A percentile compares a stretch with the other conserved stretches of the same genome.
Evolutionary conservation across 805 yeast species (phyloP).

Genomic region (Nakazawaea populi): DNA sequence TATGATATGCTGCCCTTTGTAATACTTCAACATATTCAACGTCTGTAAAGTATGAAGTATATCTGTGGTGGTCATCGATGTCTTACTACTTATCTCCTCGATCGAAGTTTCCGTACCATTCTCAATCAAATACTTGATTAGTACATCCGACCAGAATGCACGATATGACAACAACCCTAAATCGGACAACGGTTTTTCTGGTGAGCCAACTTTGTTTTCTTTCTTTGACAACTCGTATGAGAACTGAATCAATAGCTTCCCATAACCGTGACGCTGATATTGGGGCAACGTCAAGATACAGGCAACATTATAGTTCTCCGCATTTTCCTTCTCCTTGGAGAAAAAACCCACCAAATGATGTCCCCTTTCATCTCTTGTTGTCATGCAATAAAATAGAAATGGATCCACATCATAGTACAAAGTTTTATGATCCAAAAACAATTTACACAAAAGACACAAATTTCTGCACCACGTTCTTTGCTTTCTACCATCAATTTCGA

Average conservation of each 20-base stretch:
- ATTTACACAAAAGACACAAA: slow-evolving; percentile 80
- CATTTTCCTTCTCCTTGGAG: slow-evolving; percentile 94
- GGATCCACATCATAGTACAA: slow-evolving; percentile 98
- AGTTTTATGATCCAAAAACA: slow-evolving; percentile 93
- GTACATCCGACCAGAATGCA: slow-evolving; percentile 93
- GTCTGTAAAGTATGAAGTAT: slow-evolving; percentile 91
- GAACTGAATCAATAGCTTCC: slow-evolving; percentile 85
- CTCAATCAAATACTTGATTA: slow-evolving; percentile 69
- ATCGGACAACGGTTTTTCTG: slow-evolving; percentile 95
- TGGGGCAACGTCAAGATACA: slow-evolving; percentile 95
- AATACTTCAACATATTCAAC: slow-evolving; percentile 81
- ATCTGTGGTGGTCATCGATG: slow-evolving; percentile 96
- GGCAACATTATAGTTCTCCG: slow-evolving; percentile 93
- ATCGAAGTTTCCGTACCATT: slow-evolving; percentile 55
- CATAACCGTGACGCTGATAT: slow-evolving; percentile 93
- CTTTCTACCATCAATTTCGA: slow-evolving; percentile 94
- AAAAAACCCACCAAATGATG: slow-evolving; percentile 96
- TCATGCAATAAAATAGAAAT: slow-evolving; percentile 93
- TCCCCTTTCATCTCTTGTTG: slow-evolving; percentile 80
- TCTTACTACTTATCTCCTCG: slow-evolving; percentile 80
- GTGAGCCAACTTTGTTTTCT: slow-evolving; percentile 91
- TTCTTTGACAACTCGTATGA: slow-evolving; percentile 85
- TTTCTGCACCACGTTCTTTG: slow-evolving; percentile 98
- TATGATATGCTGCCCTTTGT: slow-evolving; percentile 92
- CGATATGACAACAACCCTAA: slow-evolving; percentile 89